Percentiles rank a stretch among this genome's conserved stretches.
Evolutionary conservation across 169 alveolate species (phyloP).

Genomic region (Cryptosporidium baileyi): DNA sequence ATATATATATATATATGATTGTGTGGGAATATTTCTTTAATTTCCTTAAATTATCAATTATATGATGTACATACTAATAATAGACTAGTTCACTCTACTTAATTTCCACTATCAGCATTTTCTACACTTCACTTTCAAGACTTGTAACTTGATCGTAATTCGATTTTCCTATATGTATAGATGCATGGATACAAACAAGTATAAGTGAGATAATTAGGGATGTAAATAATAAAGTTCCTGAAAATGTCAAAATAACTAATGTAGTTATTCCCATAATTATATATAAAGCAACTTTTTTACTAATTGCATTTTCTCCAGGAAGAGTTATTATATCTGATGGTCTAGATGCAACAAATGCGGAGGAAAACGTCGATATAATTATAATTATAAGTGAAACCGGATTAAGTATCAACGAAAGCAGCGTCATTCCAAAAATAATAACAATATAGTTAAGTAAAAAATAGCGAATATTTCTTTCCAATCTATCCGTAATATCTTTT

Average conservation of each 20-base stretch:
- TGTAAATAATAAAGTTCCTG: conserved; percentile 40
- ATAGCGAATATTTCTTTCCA: conserved; percentile 51
- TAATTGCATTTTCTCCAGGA: conserved; percentile 50
- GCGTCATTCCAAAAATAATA: conserved; percentile 51
- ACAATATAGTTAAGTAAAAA: conserved; percentile 50
- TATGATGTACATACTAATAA: background rate
- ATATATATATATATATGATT: too few relatives aligned
- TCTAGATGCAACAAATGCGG: conserved; percentile 59
- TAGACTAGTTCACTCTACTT: background rate
- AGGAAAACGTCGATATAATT: conserved; percentile 1
- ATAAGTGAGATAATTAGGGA: conserved; percentile 35
- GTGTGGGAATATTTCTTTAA: background rate
- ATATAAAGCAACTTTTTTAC: conserved; percentile 36
- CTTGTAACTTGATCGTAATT: conserved; percentile 60
- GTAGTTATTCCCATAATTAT: conserved; percentile 11
- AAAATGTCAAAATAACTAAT: conserved; percentile 17
- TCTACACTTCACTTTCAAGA: conserved; percentile 36
- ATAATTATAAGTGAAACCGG: conserved; percentile 58
- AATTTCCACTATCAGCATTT: background rate
- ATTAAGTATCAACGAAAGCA: conserved; percentile 23
- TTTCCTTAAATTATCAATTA: background rate
- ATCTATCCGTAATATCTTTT: conserved; percentile 48
- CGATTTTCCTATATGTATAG: conserved; percentile 36
- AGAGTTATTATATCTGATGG: conserved; percentile 19
- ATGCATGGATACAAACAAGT: conserved; percentile 50